Percentiles rank a stretch among this genome's conserved stretches.
Conservation (phyloP, 2,329 filamentous ascomycete species). For the Claviceps cyperi region DNA sequence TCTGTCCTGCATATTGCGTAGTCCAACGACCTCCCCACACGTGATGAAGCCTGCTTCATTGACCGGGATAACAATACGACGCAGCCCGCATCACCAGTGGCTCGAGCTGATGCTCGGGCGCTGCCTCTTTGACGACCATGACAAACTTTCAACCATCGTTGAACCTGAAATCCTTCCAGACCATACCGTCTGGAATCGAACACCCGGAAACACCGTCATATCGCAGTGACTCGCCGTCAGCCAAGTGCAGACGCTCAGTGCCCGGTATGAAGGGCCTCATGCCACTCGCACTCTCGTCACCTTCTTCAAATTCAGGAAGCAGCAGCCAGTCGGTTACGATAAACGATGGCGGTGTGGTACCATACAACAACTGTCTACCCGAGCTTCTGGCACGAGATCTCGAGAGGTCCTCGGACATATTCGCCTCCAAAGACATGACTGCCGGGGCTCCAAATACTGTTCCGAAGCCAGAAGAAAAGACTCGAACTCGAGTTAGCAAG, state of each 20-base stretch:
- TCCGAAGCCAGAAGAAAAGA: conserved; percentile 18
- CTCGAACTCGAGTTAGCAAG: conserved; percentile 6
- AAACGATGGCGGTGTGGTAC: conserved; percentile 16
- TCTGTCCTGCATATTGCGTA: background rate
- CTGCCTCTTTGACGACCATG: conserved; percentile 5
- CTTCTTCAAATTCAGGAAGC: conserved; percentile 12
- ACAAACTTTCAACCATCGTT: conserved; percentile 2
- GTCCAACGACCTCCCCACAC: background rate
- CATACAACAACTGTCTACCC: conserved; percentile 32
- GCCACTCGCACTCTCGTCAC: conserved; percentile 20
- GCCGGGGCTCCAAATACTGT: conserved; percentile 30
- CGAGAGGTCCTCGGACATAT: conserved; percentile 32
- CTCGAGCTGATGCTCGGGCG: conserved; percentile 3
- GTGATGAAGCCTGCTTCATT: background rate
- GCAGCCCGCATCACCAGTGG: conserved; percentile 1
- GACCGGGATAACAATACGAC: conserved; percentile 4
- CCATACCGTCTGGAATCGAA: background rate
- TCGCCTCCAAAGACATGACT: conserved; percentile 36
- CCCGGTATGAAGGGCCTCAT: conserved; percentile 25
- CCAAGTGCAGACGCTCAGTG: conserved; percentile 19
- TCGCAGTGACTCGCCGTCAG: conserved; percentile 7
- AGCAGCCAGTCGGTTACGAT: conserved; percentile 8
- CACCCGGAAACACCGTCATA: background rate
- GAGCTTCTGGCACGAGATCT: conserved; percentile 42
- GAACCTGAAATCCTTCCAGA: conserved; percentile 1